Evolutionary conservation across 2,329 filamentous ascomycete genomes (phyloP).

Genomic region (Dactylellina haptotyla): DNA sequence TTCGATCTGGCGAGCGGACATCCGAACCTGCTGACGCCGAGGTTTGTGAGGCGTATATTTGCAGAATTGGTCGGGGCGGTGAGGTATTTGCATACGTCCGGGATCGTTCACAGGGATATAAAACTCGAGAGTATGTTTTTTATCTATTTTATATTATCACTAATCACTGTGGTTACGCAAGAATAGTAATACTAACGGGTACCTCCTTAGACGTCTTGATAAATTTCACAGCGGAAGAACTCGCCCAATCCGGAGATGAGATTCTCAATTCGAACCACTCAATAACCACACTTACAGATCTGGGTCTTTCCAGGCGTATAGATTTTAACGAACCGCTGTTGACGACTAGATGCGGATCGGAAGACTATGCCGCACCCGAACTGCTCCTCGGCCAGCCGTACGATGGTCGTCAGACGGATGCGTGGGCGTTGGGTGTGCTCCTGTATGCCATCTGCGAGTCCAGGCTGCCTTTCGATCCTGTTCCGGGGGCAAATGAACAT

Average conservation of each 20-base stretch:
- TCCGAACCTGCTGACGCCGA: conserved; percentile 69
- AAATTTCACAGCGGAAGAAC: conserved; percentile 73
- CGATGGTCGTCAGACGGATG: conserved; percentile 89
- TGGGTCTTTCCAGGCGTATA: conserved; percentile 87
- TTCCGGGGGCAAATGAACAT: conserved; percentile 79
- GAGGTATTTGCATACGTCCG: conserved; percentile 81
- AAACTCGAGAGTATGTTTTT: conserved; percentile 87
- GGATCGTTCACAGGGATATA: conserved; percentile 95
- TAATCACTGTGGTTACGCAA: conserved; percentile 4
- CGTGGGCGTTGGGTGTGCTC: conserved; percentile 93
- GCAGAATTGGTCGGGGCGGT: conserved; percentile 87
- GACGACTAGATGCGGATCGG: conserved; percentile 92
- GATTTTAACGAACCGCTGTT: conserved; percentile 81
- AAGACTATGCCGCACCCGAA: conserved; percentile 96
- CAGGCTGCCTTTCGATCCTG: conserved; percentile 90
- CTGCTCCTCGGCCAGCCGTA: conserved; percentile 95
- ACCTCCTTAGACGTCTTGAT: conserved; percentile 79
- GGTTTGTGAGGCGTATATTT: conserved; percentile 84
- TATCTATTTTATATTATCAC: conserved; percentile 32
- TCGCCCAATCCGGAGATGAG: conserved; percentile 70
- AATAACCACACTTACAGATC: conserved; percentile 86
- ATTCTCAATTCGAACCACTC: conserved; percentile 79
- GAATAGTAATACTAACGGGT: conserved; percentile 39
- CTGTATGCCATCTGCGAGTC: conserved; percentile 93
- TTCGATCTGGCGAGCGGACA: conserved; percentile 87